phyloP scores from a whole-genome alignment of 305 asterid species.

The Fraxinus platypoda region DNA sequence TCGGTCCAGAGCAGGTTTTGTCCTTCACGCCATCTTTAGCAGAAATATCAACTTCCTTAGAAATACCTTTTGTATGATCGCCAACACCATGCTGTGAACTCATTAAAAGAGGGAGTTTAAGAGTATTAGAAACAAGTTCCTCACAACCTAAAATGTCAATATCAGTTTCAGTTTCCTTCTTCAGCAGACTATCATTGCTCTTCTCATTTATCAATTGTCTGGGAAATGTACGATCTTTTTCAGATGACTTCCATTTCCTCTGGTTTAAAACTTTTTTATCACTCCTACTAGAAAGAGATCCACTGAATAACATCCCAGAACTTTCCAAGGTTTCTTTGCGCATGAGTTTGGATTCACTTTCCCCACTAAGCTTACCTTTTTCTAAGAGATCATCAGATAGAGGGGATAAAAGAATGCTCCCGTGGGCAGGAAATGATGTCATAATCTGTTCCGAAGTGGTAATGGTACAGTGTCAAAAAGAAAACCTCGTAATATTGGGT shows the following conservation, averaged over 20 bases:
- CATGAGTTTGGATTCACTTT: slow-evolving; percentile 40
- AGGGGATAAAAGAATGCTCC: slow-evolving; percentile 68
- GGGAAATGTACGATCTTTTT: slow-evolving; percentile 32
- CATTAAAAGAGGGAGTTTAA: slow-evolving; percentile 75
- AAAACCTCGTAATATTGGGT: not conserved
- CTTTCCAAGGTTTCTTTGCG: slow-evolving; percentile 36
- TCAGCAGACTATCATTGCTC: slow-evolving; percentile 26
- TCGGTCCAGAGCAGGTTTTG: not conserved
- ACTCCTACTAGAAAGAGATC: slow-evolving; percentile 45
- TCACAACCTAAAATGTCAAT: slow-evolving; percentile 57
- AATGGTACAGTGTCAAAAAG: slow-evolving; percentile 11
- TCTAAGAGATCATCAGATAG: slow-evolving; percentile 62
- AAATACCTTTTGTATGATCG: slow-evolving; percentile 8
- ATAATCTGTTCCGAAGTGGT: slow-evolving; percentile 57
- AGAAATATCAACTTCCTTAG: not conserved
- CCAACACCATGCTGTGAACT: slow-evolving; percentile 33
- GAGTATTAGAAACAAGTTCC: slow-evolving; percentile 73
- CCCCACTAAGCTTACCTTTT: slow-evolving; percentile 43
- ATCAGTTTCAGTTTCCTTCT: slow-evolving; percentile 47
- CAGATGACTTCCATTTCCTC: slow-evolving; percentile 41
- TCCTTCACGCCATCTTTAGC: not conserved
- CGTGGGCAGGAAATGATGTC: slow-evolving; percentile 57
- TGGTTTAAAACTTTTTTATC: slow-evolving; percentile 41
- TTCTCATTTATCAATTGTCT: slow-evolving; percentile 30
- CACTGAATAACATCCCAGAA: slow-evolving; percentile 42